Evolutionary conservation across 805 yeast genomes (phyloP), one percentile per base, ranked within the genome.

Genomic region (Citeromyces matritensis): DNA sequence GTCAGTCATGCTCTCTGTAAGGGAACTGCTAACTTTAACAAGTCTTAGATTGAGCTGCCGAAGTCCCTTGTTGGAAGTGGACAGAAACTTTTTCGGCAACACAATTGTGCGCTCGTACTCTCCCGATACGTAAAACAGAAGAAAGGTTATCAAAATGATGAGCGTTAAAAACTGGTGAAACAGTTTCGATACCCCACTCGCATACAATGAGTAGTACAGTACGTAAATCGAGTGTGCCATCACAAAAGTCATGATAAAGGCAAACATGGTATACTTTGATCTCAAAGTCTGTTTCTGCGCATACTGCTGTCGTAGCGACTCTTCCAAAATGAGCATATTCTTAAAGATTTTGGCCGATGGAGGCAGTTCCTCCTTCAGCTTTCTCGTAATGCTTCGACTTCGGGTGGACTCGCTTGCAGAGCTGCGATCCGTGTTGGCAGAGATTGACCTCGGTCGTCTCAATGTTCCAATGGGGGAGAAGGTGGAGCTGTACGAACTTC

Each of bases 91-190:
- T 37, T 94, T 66, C 2, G 95, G 94, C 27, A 74, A 58, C 10
- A 81, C 77, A 33, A 88, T 81, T 1, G 95, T 83, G 37, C 91
- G 69, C 35, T 69, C 70, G 51, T 88, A 91, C 54, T 85, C 91
- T 1, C 98, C 98, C 15, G 94, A 77, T 24, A 88, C 53, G 44
- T 80, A 85, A 53, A 83, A 88, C 27, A 88, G 58, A 15, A 73
- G 63, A 34, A 85, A 54, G 0, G 95, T 80, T 12, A 86, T 71
- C 19, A 68, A 41, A 12, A 71, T 64, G 32, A 77, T 74, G 11
- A 77, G 57, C 3, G 81, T 64, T 9, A 72, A 46, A 30, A 82
- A 71, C 45, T 73, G 71, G 37, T 55, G 57, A 27, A 45, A 44
- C 36, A 57, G 62, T 36, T 59, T 51, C 29, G 45, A 46, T 39